phyloP scores from a whole-genome alignment of 495 filamentous ascomycete genomes.

The Parmelia sp. region DNA sequence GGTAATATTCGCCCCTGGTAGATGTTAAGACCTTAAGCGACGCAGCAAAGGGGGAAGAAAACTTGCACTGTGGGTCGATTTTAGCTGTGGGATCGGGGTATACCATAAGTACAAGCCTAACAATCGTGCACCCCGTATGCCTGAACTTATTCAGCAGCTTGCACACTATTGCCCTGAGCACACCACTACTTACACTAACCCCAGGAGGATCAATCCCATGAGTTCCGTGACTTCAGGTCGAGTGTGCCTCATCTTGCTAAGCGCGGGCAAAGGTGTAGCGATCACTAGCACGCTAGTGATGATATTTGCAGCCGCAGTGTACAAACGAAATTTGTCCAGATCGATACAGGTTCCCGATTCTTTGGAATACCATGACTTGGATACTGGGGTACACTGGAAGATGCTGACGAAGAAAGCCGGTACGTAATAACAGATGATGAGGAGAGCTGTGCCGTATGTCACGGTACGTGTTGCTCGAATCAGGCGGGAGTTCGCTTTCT shows the following conservation, averaged over 20 bases:
- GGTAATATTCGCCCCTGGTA: slow-evolving; percentile 8
- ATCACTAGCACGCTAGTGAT: slow-evolving; percentile 19
- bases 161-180: no score
- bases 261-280: slow-evolving; percentile 12
- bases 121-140: slow-evolving; percentile 8
- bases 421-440: slow-evolving; percentile 3
- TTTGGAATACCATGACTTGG: slow-evolving; percentile 4
- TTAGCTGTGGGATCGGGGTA: background rate
- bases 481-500: slow-evolving; percentile 3
- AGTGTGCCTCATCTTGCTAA: slow-evolving; percentile 3
- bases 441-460: background rate
- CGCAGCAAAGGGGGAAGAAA: background rate
- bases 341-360: slow-evolving; percentile 12
- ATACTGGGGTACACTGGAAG: slow-evolving; percentile 5
- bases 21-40: background rate
- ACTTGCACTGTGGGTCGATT: slow-evolving; percentile 12
- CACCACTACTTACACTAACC: slow-evolving; percentile 13
- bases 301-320: slow-evolving; percentile 19
- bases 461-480: slow-evolving; percentile 7
- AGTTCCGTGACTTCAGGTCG: slow-evolving; percentile 14
- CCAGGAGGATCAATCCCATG: slow-evolving; percentile 15
- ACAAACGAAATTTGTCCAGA: slow-evolving; percentile 9
- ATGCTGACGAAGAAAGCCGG: slow-evolving; percentile 15
- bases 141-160: background rate
- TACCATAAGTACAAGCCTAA: slow-evolving; percentile 3